Percentiles rank a stretch among this genome's conserved stretches.
These are phyloP conservation scores for Pestalotiopsis sp. DNA, from an alignment of 2,329 filamentous ascomycete species.

Conservation along the genomic window DNA sequence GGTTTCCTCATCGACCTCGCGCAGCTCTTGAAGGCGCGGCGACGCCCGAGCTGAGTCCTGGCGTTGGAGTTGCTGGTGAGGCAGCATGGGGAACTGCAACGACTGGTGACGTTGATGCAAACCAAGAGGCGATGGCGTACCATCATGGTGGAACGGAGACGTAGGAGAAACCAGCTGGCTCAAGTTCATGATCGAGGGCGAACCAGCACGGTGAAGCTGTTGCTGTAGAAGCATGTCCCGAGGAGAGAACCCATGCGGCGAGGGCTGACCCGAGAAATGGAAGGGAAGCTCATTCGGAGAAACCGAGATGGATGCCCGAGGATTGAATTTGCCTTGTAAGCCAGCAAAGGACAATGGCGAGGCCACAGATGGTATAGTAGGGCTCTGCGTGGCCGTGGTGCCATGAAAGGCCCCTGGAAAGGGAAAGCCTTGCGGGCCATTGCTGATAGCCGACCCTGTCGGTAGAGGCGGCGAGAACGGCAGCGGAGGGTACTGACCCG, in stretches of 20 bases:
- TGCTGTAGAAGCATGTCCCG: slow-evolving; percentile 57
- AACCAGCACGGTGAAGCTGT: slow-evolving; percentile 57
- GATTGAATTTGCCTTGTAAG: slow-evolving; percentile 63
- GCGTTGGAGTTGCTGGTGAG: slow-evolving; percentile 58
- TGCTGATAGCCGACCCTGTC: slow-evolving; percentile 76
- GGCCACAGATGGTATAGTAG: slow-evolving; percentile 64
- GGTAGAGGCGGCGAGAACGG: slow-evolving; percentile 85
- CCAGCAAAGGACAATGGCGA: slow-evolving; percentile 74
- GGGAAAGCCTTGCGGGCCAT: slow-evolving; percentile 56
- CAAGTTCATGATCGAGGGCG: slow-evolving; percentile 63
- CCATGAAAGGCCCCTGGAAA: slow-evolving; percentile 63
- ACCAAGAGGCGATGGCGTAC: slow-evolving; percentile 44
- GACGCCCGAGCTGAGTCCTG: slow-evolving; percentile 59
- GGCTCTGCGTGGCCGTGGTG: slow-evolving; percentile 63
- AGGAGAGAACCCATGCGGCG: slow-evolving; percentile 60
- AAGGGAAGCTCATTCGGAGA: slow-evolving; percentile 67
- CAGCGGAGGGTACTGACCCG: slow-evolving; percentile 73
- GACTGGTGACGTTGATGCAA: slow-evolving; percentile 62
- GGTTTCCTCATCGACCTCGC: slow-evolving; percentile 72
- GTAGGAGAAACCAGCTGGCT: slow-evolving; percentile 63
- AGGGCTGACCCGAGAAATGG: slow-evolving; percentile 65
- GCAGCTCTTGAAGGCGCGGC: slow-evolving; percentile 70
- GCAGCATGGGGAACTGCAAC: slow-evolving; percentile 58
- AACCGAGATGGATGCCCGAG: slow-evolving; percentile 73
- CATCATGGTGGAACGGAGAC: slow-evolving; percentile 63